These are phyloP conservation scores for Backusella parvicylindrica DNA, from an alignment of 192 early-diverging fungal species.

Conservation along the genomic window DNA sequence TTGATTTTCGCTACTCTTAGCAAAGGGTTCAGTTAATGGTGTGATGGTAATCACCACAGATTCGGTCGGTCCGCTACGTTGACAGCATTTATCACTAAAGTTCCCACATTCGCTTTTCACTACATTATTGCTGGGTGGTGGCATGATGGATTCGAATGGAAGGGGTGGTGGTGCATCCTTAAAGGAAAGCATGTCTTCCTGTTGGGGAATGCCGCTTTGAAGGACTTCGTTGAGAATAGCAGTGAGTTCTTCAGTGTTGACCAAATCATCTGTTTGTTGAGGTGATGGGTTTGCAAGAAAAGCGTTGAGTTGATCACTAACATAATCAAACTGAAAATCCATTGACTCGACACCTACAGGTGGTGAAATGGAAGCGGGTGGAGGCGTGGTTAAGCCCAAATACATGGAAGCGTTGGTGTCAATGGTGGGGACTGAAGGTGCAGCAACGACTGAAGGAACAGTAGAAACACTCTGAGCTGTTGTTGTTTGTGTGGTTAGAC, in stretches of 20 bases:
- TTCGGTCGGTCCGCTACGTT: not conserved
- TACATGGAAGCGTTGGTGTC: not conserved
- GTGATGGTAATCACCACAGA: conserved; percentile 19
- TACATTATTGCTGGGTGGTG: not conserved
- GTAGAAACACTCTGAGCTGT: not conserved
- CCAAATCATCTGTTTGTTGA: not conserved
- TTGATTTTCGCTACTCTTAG: not conserved
- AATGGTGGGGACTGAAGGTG: not conserved
- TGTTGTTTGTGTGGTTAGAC: not conserved
- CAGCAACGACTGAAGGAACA: not conserved
- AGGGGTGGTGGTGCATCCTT: not conserved
- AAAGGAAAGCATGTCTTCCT: not conserved
- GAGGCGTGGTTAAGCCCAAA: not conserved
- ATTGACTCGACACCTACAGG: not conserved
- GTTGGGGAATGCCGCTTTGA: not conserved
- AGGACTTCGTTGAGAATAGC: conserved; percentile 20
- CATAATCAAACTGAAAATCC: conserved; percentile 12
- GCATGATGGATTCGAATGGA: not conserved
- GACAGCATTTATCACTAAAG: not conserved
- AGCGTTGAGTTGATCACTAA: not conserved
- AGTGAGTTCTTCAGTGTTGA: conserved; percentile 16
- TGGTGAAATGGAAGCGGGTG: not conserved
- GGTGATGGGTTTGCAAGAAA: not conserved
- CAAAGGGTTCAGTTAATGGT: not conserved
- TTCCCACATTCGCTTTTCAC: conserved; percentile 1